Evolutionary conservation across 805 yeast genomes (phyloP).

Genomic region (Candida nanaspora): DNA sequence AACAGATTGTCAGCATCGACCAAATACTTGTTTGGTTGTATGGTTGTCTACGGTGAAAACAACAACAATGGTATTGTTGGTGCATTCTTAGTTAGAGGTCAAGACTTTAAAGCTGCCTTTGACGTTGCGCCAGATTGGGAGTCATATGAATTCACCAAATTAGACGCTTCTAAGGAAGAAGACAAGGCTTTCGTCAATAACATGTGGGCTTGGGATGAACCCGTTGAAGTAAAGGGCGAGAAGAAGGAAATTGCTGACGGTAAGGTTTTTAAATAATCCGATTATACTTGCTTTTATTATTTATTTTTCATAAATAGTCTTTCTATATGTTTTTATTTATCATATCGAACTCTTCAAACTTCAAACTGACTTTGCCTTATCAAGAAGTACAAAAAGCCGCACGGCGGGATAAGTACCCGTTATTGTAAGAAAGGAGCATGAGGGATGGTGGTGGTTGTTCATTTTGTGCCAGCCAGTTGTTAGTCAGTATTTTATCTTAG

Average conservation of each 20-base stretch:
- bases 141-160: constrained; percentile 76
- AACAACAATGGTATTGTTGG: constrained; percentile 96
- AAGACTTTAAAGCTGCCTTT: constrained; percentile 84
- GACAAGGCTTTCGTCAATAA: constrained; percentile 76
- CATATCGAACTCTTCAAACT: too few species aligned
- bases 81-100: constrained; percentile 93
- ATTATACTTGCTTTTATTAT: too few species aligned
- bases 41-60: constrained; percentile 97
- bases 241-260: constrained; percentile 90
- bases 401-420: too few species aligned
- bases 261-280: constrained; percentile 82
- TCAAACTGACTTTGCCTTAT: too few species aligned
- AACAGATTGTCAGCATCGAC: constrained; percentile 87
- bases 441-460: too few species aligned
- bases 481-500: too few species aligned
- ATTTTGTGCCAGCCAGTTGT: too few species aligned
- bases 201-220: constrained; percentile 99
- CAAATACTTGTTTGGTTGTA: constrained; percentile 88
- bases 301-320: too few species aligned
- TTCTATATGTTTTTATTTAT: too few species aligned
- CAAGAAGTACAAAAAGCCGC: too few species aligned
- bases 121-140: constrained; percentile 99
- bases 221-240: constrained; percentile 73
- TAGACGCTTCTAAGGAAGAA: constrained; percentile 72
- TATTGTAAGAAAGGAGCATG: too few species aligned